Evolutionary conservation across 306 rosid genomes (phyloP).

Genomic region (Lithocarpus polystachyus): DNA sequence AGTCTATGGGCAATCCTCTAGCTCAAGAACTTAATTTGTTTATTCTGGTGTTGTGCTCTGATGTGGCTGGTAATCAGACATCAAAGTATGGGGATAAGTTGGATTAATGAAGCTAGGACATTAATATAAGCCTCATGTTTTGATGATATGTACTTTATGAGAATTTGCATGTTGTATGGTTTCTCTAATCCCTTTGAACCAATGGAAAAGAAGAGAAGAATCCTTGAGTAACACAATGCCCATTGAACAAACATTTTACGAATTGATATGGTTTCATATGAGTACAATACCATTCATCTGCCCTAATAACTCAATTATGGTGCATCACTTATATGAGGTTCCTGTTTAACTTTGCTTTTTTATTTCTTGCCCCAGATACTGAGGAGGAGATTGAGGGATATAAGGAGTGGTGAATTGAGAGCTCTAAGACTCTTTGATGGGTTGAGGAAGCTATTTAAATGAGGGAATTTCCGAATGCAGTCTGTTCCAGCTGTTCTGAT

Average conservation of each 20-base stretch:
- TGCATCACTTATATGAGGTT: not conserved
- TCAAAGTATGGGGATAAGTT: not conserved
- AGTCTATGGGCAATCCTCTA: not conserved
- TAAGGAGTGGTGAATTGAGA: conserved; percentile 75
- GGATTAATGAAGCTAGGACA: not conserved
- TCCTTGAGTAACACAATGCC: not conserved
- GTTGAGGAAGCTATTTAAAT: conserved; percentile 62
- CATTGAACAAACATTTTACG: not conserved
- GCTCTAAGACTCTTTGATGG: conserved; percentile 74
- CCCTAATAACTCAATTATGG: not conserved
- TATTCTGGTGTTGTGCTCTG: too few relatives aligned
- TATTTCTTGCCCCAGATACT: conserved; percentile 57
- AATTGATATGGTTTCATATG: not conserved
- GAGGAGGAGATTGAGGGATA: conserved; percentile 73
- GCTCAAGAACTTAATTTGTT: not conserved
- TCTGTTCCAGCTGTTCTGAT: not conserved
- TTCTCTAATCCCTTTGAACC: not conserved
- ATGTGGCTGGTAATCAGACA: not conserved
- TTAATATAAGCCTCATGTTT: not conserved
- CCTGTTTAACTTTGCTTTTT: not conserved
- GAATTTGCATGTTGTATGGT: not conserved
- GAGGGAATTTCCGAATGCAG: conserved; percentile 23
- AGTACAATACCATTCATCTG: not conserved
- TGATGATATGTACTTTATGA: not conserved
- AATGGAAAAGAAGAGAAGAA: not conserved